Conservation (phyloP, 148 eudicot species). For the Arctostaphylos glauca region DNA sequence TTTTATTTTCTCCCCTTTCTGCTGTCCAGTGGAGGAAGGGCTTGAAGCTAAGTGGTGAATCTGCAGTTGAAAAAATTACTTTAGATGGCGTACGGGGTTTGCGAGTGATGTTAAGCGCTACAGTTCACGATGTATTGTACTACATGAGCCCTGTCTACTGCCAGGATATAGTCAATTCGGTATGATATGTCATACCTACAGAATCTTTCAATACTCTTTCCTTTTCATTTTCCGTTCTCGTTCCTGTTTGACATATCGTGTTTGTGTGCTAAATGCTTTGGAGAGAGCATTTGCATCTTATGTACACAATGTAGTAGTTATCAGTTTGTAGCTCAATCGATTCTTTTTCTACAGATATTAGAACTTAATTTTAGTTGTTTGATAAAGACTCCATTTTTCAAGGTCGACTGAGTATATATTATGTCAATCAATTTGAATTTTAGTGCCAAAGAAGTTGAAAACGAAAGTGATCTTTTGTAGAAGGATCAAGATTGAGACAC, state of each 20-base stretch:
- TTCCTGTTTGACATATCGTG: neutral
- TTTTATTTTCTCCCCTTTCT: conserved; percentile 18
- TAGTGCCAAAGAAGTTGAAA: neutral
- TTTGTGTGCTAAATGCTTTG: neutral
- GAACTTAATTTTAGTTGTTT: neutral
- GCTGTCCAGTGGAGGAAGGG: conserved; percentile 86
- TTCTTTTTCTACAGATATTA: neutral
- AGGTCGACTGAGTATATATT: neutral
- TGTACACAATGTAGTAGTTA: neutral
- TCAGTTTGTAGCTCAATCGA: conserved; percentile 1
- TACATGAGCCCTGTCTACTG: conserved; percentile 99
- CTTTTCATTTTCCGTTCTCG: conserved; percentile 2
- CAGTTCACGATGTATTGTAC: conserved; percentile 94
- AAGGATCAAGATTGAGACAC: neutral
- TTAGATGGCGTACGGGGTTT: conserved; percentile 88
- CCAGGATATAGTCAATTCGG: conserved; percentile 95
- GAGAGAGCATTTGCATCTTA: neutral
- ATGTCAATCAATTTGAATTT: neutral
- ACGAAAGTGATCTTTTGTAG: neutral
- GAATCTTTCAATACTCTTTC: conserved; percentile 7
- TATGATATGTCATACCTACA: conserved; percentile 28
- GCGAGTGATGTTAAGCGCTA: conserved; percentile 86
- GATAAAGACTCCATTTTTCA: neutral
- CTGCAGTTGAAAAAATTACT: conserved; percentile 80
- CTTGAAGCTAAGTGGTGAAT: conserved; percentile 87